Evolutionary conservation across 352 stramenopile species (phyloP), one percentile per base, ranked within the genome.

Genomic region (Globisporangium cederbergense): DNA sequence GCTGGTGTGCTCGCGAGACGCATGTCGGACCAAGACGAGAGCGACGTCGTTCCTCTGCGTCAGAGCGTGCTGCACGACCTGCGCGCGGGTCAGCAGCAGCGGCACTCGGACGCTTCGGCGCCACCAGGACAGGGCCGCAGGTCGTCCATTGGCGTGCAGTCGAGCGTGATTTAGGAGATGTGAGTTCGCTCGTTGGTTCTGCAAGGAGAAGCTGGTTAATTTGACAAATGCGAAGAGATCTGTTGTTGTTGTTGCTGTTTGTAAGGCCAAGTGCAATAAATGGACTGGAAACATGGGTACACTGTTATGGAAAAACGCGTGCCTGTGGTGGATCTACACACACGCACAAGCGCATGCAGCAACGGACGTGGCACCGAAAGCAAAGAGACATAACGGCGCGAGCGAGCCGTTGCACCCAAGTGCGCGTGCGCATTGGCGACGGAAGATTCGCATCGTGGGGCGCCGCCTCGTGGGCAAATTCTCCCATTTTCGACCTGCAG

Each of bases 21-120:
- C 10, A 10, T 58, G 8, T 58, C 52, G 1, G 52, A 18, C n/a
- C 46, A 64, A 2, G 58, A 64, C 47, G 58, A 64, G 30, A 43
- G 20, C 8, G 58, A 64, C 36, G 34, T 50, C 16, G 34, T 58
- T 34, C 58, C 47, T 9, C 25, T 64, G 46, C 58, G 58, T 1
- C 46, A 49, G 34, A 50, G 16, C 18, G 6, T 28, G 47, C 42
- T 43, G 9, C 46, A 43, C 30, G 47, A 58, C n/a, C 58, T 34
- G 3, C 46, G 47, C 22, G 36, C n/a, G 14, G 18, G 16, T 3
- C 22, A 25, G 22, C 55, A 60, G 38, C 74, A 22, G 42, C 79
- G 34, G 20, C 16, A 46, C 4, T 58, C 52, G 30, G 52, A 58
- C 9, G 10, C 0, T 5, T 8, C 28, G 9, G 52, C 32, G 6